Evolutionary conservation across 2,329 filamentous ascomycete species (phyloP).

Genomic region (Kalmusia sp.): DNA sequence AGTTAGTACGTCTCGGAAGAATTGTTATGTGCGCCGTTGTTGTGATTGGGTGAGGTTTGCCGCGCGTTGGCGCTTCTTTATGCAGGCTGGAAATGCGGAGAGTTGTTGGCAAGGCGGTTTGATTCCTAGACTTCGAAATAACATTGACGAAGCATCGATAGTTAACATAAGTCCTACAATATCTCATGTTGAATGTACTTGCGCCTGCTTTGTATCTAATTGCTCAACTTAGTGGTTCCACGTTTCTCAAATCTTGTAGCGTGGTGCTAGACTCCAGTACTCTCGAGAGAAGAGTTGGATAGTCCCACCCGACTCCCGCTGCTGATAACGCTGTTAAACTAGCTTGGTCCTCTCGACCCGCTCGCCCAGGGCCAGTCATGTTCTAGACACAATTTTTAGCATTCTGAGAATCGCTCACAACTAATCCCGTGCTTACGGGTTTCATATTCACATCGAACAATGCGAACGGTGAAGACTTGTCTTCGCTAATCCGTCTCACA

Average conservation of each 20-base stretch:
- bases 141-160: no score
- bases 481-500: slow-evolving; percentile 47
- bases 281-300: slow-evolving; percentile 45
- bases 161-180: no score
- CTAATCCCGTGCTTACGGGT: slow-evolving; percentile 46
- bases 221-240: neutral
- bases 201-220: neutral
- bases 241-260: neutral
- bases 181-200: no score
- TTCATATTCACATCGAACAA: slow-evolving; percentile 63
- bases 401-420: neutral
- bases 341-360: slow-evolving; percentile 57
- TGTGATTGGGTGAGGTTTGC: neutral
- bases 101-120: no score
- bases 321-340: slow-evolving; percentile 56
- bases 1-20: neutral
- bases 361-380: slow-evolving; percentile 57
- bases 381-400: slow-evolving; percentile 42
- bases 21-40: neutral
- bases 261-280: slow-evolving; percentile 33
- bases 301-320: slow-evolving; percentile 52
- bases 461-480: slow-evolving; percentile 45
- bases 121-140: no score
- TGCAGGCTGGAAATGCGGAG: no score
- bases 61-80: neutral